These are phyloP conservation scores for Zygoascus meyerae DNA, from an alignment of 1,139 yeast species.

Conservation along the genomic window DNA sequence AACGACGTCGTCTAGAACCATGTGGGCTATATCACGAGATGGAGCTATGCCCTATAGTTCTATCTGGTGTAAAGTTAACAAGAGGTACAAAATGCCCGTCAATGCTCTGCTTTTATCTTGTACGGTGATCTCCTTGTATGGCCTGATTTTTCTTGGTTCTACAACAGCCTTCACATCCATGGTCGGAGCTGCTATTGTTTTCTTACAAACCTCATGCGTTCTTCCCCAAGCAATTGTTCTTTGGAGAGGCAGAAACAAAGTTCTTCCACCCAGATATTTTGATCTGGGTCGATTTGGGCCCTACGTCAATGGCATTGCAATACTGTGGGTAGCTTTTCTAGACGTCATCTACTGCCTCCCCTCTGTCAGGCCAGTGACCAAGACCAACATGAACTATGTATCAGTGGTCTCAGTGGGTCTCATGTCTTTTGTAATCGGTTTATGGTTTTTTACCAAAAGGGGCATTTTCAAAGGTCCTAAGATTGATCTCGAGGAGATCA, in stretches of 20 bases:
- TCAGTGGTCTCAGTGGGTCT: slow-evolving; percentile 39
- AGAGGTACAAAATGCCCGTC: slow-evolving; percentile 7
- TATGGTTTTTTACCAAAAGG: slow-evolving; percentile 12
- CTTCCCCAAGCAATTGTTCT: slow-evolving; percentile 8
- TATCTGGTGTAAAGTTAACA: slow-evolving; percentile 13
- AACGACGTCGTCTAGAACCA: slow-evolving; percentile 8
- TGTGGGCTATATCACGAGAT: slow-evolving; percentile 12
- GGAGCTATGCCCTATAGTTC: slow-evolving; percentile 35
- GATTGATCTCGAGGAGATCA: slow-evolving; percentile 7
- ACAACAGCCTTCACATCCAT: slow-evolving; percentile 9
- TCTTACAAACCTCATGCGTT: slow-evolving; percentile 7
- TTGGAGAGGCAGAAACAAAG: slow-evolving; percentile 7
- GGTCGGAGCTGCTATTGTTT: slow-evolving; percentile 10
- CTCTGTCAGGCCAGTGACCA: slow-evolving; percentile 62
- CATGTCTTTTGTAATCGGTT: slow-evolving; percentile 10
- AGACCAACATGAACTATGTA: slow-evolving; percentile 70
- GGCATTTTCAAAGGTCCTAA: slow-evolving; percentile 8
- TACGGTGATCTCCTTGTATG: slow-evolving; percentile 6
- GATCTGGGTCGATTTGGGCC: slow-evolving; percentile 61
- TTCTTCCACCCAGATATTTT: slow-evolving; percentile 27
- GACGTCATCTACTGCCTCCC: slow-evolving; percentile 68
- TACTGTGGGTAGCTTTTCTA: slow-evolving; percentile 58
- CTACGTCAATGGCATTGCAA: slow-evolving; percentile 50
- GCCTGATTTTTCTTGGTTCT: slow-evolving; percentile 11
- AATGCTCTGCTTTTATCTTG: slow-evolving; percentile 9